Percentiles rank a stretch among this genome's conserved stretches.
phyloP scores from a whole-genome alignment of 495 filamentous ascomycete species.

The Penicillium maclennaniae region DNA sequence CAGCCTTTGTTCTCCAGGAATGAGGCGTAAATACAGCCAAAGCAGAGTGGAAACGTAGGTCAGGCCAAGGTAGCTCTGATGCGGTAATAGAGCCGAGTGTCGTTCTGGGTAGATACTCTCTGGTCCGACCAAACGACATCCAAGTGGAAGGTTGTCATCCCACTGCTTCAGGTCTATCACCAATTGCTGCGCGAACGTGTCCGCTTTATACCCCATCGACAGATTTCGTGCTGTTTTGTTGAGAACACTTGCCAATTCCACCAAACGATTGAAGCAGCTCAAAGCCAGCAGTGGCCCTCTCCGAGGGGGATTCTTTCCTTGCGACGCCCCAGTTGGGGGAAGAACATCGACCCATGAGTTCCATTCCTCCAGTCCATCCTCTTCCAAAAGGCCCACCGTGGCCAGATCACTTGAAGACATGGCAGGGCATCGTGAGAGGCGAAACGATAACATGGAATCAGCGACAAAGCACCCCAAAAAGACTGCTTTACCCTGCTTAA shows the following conservation, averaged over 20 bases:
- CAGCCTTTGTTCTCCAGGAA: slow-evolving; percentile 31
- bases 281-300: slow-evolving; percentile 53
- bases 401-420: slow-evolving; percentile 47
- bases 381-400: slow-evolving; percentile 45
- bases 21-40: slow-evolving; percentile 41
- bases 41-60: slow-evolving; percentile 46
- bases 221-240: slow-evolving; percentile 40
- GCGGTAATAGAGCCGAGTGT: slow-evolving; percentile 42
- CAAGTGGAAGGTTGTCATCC: slow-evolving; percentile 40
- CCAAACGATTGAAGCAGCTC: slow-evolving; percentile 59
- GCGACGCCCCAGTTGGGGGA: slow-evolving; percentile 30
- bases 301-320: slow-evolving; percentile 35
- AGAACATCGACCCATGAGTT: slow-evolving; percentile 61
- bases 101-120: slow-evolving; percentile 44
- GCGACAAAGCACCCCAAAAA: slow-evolving; percentile 63
- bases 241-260: slow-evolving; percentile 46
- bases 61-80: slow-evolving; percentile 46
- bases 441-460: slow-evolving; percentile 60
- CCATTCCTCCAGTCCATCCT: slow-evolving; percentile 71
- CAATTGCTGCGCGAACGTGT: slow-evolving; percentile 37
- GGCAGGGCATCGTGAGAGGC: slow-evolving; percentile 49
- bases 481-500: slow-evolving; percentile 45
- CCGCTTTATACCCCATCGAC: slow-evolving; percentile 28
- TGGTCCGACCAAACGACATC: slow-evolving; percentile 39
- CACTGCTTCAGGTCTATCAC: slow-evolving; percentile 39